A percentile compares a stretch with the other conserved stretches of the same genome.
These are phyloP conservation scores for Scheffersomyces lignosus DNA, from an alignment of 805 yeast species.

Conservation along the genomic window DNA sequence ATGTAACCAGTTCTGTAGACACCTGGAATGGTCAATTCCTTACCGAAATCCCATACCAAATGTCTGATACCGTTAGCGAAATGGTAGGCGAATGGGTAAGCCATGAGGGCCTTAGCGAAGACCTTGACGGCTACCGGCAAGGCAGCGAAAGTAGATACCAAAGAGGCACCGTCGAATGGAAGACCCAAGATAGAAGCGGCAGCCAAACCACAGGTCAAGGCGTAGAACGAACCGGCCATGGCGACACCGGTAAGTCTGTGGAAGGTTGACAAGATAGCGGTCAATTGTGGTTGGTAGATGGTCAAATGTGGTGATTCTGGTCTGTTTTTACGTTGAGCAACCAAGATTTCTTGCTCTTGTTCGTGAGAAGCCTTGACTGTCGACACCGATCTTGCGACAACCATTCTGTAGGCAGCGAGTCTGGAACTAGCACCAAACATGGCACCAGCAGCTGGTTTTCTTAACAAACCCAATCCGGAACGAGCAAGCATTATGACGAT, in stretches of 20 bases:
- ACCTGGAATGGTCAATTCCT: conserved; percentile 76
- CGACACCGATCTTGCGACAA: conserved; percentile 23
- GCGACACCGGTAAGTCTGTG: conserved; percentile 90
- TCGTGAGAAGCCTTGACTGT: conserved; percentile 51
- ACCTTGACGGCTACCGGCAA: conserved; percentile 65
- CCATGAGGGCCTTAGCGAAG: conserved; percentile 64
- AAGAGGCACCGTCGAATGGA: conserved; percentile 57
- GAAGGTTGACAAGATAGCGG: conserved; percentile 74
- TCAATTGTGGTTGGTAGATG: conserved; percentile 89
- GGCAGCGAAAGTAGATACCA: conserved; percentile 57
- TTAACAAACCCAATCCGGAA: conserved; percentile 30
- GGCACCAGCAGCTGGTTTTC: conserved; percentile 12
- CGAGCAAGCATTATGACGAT: conserved; percentile 30
- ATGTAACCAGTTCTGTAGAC: conserved; percentile 90
- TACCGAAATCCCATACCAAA: conserved; percentile 88
- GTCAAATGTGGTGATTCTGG: conserved; percentile 89
- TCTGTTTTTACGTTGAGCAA: conserved; percentile 81
- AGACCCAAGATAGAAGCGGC: conserved; percentile 54
- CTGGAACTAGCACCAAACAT: conserved; percentile 8
- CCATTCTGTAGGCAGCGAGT: conserved; percentile 5
- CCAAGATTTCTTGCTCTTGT: conserved; percentile 67
- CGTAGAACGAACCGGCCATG: conserved; percentile 77
- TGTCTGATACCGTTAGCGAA: conserved; percentile 88
- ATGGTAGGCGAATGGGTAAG: conserved; percentile 89
- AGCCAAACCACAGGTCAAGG: conserved; percentile 73